Base-by-base conservation (phyloP, 116 monocot species). In the Phalaenopsis hybrid region DNA sequence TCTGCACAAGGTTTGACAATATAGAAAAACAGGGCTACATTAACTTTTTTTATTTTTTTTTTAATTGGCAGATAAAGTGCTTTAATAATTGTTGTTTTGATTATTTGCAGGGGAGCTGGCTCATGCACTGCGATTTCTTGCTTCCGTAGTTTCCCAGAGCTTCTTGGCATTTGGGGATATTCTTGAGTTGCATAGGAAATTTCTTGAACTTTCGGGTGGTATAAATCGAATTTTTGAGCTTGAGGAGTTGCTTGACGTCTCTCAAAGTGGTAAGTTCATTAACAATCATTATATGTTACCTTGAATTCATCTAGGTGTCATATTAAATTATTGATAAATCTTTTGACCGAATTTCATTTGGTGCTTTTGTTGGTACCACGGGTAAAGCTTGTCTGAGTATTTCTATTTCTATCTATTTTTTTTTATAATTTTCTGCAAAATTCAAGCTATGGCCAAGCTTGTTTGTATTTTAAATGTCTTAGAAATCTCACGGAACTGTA, bases 151-250 rank as follows among this genome's bases (percentile, higher is more conserved):
- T 31, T 95, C 99, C 81, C 99, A 99, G 81, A 95, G 99, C 63
- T 99, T 95, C 86, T 84, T 99, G 46, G 95, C 98, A 72, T 99
- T 99, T 87, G 98, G 98, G 67, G 98, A 99, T 78, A 95, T 99
- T 86, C 95, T 99, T 81, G 98, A 99, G 85, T 84, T 99, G 86
- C 81, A 99, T 79, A 90, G 82, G 57, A 99, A 99, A 67, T 93
- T 84, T 87, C 80, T 92, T 83, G 95, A 93, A 87, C 95, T 99
- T 83, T 88, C 95, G 72, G 98, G 98, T 85, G 93, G 98, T 57
- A 86, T 99, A 50, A 93, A 93, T 83, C 88, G 95, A 51, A 88
- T 95, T 80, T 95, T 95, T 89, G 95, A 99, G 80, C 88, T 99
- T 45, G 98, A 99, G 46, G 98, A 99, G 81, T 85, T 92, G 79